phyloP scores from a whole-genome alignment of 352 stramenopile genomes.

The Globisporangium okanoganense region DNA sequence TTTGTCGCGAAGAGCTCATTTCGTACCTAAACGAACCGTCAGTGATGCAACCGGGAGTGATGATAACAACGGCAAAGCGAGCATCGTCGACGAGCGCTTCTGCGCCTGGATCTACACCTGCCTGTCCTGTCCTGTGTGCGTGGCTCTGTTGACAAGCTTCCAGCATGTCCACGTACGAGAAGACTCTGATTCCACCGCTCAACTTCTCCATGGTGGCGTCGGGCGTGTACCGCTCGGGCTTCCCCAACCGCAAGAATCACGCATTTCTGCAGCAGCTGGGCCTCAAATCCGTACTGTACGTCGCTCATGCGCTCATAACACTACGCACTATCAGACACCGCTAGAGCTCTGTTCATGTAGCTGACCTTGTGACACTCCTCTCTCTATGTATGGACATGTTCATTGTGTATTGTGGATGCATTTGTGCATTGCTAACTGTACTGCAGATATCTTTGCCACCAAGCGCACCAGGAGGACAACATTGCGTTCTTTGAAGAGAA shows the following conservation, averaged over 20 bases:
- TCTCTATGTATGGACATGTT: background rate
- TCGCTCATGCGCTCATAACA: conserved; percentile 12
- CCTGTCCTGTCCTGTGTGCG: background rate
- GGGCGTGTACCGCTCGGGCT: conserved; percentile 85
- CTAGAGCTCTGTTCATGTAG: background rate
- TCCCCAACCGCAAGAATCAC: conserved; percentile 88
- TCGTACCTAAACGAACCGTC: conserved; percentile 3
- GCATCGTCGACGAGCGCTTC: background rate
- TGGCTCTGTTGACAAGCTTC: background rate
- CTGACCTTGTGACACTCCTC: background rate
- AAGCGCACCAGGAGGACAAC: conserved; percentile 82
- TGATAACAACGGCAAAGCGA: background rate
- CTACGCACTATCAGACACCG: background rate
- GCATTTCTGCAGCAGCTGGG: conserved; percentile 83
- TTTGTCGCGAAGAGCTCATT: background rate
- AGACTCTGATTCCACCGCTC: conserved; percentile 84
- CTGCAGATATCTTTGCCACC: conserved; percentile 76
- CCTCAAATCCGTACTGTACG: conserved; percentile 83
- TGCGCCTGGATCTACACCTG: background rate
- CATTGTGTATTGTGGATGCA: no score
- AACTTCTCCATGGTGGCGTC: conserved; percentile 90
- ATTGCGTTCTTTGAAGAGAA: conserved; percentile 79
- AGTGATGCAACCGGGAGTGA: no score
- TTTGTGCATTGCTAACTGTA: background rate
- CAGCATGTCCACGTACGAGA: conserved; percentile 81